A percentile compares a stretch with the other conserved stretches of the same genome.
Conservation (phyloP, 345 rosid genomes). For the Hypericum androsaemum region DNA sequence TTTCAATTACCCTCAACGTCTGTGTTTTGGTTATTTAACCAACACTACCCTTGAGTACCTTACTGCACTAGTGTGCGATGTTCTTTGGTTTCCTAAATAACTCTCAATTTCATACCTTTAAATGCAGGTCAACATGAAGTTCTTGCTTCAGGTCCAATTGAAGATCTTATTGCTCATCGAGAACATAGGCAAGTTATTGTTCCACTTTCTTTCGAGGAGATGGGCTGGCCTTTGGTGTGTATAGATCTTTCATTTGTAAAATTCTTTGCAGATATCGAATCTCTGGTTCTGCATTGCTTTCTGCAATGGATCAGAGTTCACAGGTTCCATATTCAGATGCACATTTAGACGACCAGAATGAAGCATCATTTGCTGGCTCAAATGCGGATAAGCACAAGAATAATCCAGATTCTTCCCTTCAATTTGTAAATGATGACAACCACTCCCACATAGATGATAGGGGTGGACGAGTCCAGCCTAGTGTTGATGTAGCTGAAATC, state of each 20-base stretch:
- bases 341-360: slow-evolving; percentile 52
- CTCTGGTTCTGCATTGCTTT: slow-evolving; percentile 85
- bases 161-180: slow-evolving; percentile 93
- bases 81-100: neutral
- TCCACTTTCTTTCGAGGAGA: neutral
- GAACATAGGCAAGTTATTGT: slow-evolving; percentile 74
- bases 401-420: slow-evolving; percentile 34
- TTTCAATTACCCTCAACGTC: no score
- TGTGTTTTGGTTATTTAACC: no score
- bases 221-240: slow-evolving; percentile 7
- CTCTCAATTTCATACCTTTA: slow-evolving; percentile 8
- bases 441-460: slow-evolving; percentile 74
- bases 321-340: slow-evolving; percentile 64
- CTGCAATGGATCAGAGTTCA: slow-evolving; percentile 98
- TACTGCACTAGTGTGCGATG: neutral
- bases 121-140: slow-evolving; percentile 87
- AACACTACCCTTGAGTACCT: no score
- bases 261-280: slow-evolving; percentile 74
- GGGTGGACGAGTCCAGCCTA: slow-evolving; percentile 73
- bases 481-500: slow-evolving; percentile 95
- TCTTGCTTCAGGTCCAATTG: slow-evolving; percentile 98
- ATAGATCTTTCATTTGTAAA: slow-evolving; percentile 13
- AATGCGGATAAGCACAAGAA: slow-evolving; percentile 33
- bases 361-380: slow-evolving; percentile 33
- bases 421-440: slow-evolving; percentile 53